Conservation (phyloP, 495 filamentous ascomycete species). For the Podospora australis region DNA sequence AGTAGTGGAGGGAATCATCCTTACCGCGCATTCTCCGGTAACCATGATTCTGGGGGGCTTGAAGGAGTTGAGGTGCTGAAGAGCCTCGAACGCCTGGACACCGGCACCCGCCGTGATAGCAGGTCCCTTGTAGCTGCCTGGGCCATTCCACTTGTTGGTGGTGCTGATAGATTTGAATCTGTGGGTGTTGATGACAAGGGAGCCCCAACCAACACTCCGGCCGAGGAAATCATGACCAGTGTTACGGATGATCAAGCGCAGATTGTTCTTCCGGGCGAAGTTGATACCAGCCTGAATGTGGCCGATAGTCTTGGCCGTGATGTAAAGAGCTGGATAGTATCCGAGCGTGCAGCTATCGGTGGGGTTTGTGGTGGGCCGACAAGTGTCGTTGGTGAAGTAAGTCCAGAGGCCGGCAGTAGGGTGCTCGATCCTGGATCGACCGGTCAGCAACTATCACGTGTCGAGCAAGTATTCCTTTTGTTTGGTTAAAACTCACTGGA, state of each 20-base stretch:
- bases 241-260: conserved; percentile 59
- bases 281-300: conserved; percentile 46
- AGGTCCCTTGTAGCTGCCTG: conserved; percentile 34
- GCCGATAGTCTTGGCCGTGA: conserved; percentile 37
- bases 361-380: conserved; percentile 36
- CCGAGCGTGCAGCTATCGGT: conserved; percentile 49
- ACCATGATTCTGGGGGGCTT: conserved; percentile 45
- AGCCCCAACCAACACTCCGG: conserved; percentile 51
- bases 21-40: conserved; percentile 38
- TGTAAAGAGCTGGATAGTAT: conserved; percentile 50
- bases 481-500: conserved; percentile 22
- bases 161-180: conserved; percentile 47
- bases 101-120: conserved; percentile 45
- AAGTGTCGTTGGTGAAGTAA: conserved; percentile 43
- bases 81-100: conserved; percentile 36
- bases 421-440: conserved; percentile 25
- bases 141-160: conserved; percentile 29
- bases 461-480: no score
- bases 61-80: conserved; percentile 38
- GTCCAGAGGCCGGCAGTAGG: conserved; percentile 40
- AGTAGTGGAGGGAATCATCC: conserved; percentile 17
- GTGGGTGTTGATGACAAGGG: conserved; percentile 60
- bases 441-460: not conserved
- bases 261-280: conserved; percentile 49
- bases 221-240: conserved; percentile 58